Base-by-base conservation (phyloP, 163 green algal species). In the Chlorella variabilis region DNA sequence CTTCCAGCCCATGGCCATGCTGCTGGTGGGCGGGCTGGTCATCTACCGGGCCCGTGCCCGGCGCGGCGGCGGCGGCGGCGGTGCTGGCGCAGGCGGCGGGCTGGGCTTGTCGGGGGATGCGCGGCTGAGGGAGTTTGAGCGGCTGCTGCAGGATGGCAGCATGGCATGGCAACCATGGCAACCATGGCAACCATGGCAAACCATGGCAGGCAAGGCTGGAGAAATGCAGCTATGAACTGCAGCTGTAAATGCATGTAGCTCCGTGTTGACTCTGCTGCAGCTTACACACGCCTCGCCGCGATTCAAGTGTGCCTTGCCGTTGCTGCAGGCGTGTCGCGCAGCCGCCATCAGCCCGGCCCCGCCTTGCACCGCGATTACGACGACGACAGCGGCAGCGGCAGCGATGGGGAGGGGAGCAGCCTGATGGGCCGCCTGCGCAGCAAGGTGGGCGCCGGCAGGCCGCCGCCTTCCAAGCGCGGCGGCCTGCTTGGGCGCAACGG, bases 91-190 rank as follows among this genome's bases (percentile, higher is more conserved):
- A 0, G 38, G 56, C 73, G 39, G 62, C 13, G 42, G 61, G 39
- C 11, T 11, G 7, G 62, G 18, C 31, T 27, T 42, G 1, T 54
- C 33, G 1, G 18, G 48, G 8, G 77, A 83, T 29, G 20, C 62
- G 2, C 54, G 73, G 0, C 36, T 83, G 66, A 36, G 77, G 0
- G 66, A 83, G 66, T 77, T 83, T 71, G 77, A 83, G 77, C 65
- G 77, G 7, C 51, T 83, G 77, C 77, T 83, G n/a, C 49, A 59
- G n/a, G 66, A 68, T n/a, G n/a, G n/a, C 42, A 42, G 33, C 0
- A 58, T 65, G 33, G 62, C 31, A n/a, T n/a, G n/a, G n/a, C n/a
- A n/a, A n/a, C n/a, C n/a, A n/a, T n/a, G n/a, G n/a, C n/a, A n/a
- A n/a, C n/a, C n/a, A n/a, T n/a, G n/a, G n/a, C n/a, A n/a, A n/a